phyloP scores from a whole-genome alignment of 2,329 filamentous ascomycete species.

The Capronia americana region DNA sequence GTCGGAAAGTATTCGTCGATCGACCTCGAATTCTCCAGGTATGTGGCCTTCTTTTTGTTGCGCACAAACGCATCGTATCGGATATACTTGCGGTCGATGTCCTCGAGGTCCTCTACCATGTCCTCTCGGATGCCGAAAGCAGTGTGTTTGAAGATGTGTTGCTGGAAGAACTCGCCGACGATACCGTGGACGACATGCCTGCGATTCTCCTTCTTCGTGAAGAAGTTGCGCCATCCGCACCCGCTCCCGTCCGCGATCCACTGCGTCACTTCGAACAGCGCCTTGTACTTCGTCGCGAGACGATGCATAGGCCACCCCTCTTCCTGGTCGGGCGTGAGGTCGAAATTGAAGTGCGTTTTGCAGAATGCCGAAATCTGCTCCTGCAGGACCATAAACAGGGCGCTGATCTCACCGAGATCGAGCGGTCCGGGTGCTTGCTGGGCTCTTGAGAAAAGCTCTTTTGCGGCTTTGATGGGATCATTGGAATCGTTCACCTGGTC shows the following conservation, averaged over 20 bases:
- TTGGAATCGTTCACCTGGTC: background rate
- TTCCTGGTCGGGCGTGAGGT: slow-evolving; percentile 25
- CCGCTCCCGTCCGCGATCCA: slow-evolving; percentile 32
- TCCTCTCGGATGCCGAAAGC: slow-evolving; percentile 24
- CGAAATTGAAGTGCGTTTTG: slow-evolving; percentile 28
- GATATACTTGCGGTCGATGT: slow-evolving; percentile 33
- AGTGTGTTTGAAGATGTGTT: slow-evolving; percentile 37
- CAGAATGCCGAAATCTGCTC: slow-evolving; percentile 27
- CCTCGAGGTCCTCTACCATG: slow-evolving; percentile 21
- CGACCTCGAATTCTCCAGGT: slow-evolving; percentile 16
- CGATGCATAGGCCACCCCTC: slow-evolving; percentile 33
- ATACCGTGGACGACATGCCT: slow-evolving; percentile 33
- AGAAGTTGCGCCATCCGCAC: slow-evolving; percentile 35
- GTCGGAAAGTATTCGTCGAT: slow-evolving; percentile 1
- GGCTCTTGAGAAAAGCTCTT: background rate
- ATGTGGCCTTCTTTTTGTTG: slow-evolving; percentile 28
- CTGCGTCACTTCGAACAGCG: slow-evolving; percentile 20
- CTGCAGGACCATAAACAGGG: slow-evolving; percentile 31
- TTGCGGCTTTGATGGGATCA: background rate
- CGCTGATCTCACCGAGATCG: slow-evolving; percentile 28
- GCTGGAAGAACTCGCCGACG: slow-evolving; percentile 32
- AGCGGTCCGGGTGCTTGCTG: slow-evolving; percentile 17
- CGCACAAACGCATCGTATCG: slow-evolving; percentile 37
- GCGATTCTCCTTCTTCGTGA: slow-evolving; percentile 33
- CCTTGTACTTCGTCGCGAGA: slow-evolving; percentile 17